A percentile compares a stretch with the other conserved stretches of the same genome.
Conservation (phyloP, 2,329 filamentous ascomycete species). For the Lithohypha guttulata region DNA sequence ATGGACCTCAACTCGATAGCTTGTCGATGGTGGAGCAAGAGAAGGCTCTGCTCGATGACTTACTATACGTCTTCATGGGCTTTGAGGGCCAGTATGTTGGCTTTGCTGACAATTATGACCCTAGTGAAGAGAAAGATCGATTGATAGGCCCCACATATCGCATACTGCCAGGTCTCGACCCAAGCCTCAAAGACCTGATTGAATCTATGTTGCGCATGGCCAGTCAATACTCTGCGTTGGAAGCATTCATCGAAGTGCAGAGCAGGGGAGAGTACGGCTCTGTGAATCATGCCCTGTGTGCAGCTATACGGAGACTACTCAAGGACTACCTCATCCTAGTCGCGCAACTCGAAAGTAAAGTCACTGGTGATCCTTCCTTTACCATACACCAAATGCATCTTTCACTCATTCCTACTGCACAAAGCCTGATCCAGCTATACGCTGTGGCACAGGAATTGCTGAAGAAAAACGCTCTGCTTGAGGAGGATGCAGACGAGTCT, state of each 20-base stretch:
- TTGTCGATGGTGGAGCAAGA: slow-evolving; percentile 76
- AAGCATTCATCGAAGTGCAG: slow-evolving; percentile 88
- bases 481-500: slow-evolving; percentile 62
- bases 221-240: slow-evolving; percentile 81
- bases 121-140: slow-evolving; percentile 73
- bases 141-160: slow-evolving; percentile 72
- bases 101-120: slow-evolving; percentile 72
- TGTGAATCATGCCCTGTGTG: slow-evolving; percentile 91
- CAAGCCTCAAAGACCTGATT: slow-evolving; percentile 78
- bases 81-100: slow-evolving; percentile 97
- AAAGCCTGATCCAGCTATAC: slow-evolving; percentile 86
- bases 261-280: slow-evolving; percentile 86
- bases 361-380: slow-evolving; percentile 77
- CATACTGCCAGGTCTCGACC: slow-evolving; percentile 74
- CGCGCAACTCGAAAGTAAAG: slow-evolving; percentile 86
- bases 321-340: slow-evolving; percentile 91
- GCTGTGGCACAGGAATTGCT: slow-evolving; percentile 77
- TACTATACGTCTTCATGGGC: slow-evolving; percentile 94
- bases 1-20: slow-evolving; percentile 57
- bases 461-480: slow-evolving; percentile 75
- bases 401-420: slow-evolving; percentile 77
- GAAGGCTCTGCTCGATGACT: slow-evolving; percentile 73
- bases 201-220: slow-evolving; percentile 87
- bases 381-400: slow-evolving; percentile 89
- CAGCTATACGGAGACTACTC: slow-evolving; percentile 80